Evolutionary conservation across 202 grass and related monocot genomes (phyloP), one percentile per base, ranked within the genome.

Genomic region (Saccharum hybrid): DNA sequence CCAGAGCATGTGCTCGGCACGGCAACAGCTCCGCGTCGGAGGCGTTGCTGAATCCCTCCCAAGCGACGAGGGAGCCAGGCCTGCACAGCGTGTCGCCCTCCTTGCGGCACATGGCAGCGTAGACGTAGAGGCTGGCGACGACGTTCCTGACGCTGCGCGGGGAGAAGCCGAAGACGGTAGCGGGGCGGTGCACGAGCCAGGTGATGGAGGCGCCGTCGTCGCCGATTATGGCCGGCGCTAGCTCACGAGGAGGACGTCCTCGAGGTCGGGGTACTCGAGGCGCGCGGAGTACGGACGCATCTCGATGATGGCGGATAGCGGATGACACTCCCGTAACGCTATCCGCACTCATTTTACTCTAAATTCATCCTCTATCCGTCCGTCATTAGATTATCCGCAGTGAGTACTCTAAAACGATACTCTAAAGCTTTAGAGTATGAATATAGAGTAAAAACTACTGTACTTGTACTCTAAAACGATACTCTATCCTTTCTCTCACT

Each of bases 101-200:
- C 85, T 89, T 92, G 36, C 81, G 80, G 76, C 93, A 92, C 72
- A 93, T 87, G 54, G n/a, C 86, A 0, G 93, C 93, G 68, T 95
- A 95, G 0, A 90, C 88, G 75, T 88, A 92, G 8, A 95, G 86
- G 66, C 80, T 90, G 65, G 80, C 77, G 43, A 95, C 23, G 26
- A 92, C 22, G 40, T 95, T 95, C 85, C 86, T 95, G 54, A 51
- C 66, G 73, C 90, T 89, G 10, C 81, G 82, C 1, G 93, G 90
- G 8, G 93, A 92, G 86, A 90, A 95, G 0, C 90, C 90, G 11
- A 95, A 87, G 79, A 92, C 28, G 5, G 10, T 10, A 1, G 80
- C 23, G 31, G 93, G 93, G 28, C 90, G 93, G 63, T 96, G 93
- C 28, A 92, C 81, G 21, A 90, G 90, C 90, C 93, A 96, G 68